phyloP scores from a whole-genome alignment of 495 filamentous ascomycete species.

The Neurospora terricola region DNA sequence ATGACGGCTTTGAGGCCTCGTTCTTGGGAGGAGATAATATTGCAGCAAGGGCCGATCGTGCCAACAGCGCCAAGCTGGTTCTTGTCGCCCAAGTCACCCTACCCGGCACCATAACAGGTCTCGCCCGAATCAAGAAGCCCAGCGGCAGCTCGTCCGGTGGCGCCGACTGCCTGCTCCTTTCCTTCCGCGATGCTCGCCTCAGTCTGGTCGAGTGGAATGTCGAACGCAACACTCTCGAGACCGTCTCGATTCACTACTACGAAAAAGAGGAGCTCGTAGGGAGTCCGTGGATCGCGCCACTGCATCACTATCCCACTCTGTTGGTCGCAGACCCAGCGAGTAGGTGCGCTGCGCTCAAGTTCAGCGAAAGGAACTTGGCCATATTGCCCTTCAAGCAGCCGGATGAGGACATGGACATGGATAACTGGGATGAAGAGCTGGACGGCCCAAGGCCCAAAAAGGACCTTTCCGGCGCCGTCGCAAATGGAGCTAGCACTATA shows the following conservation, averaged over 20 bases:
- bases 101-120: conserved; percentile 70
- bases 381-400: conserved; percentile 88
- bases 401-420: conserved; percentile 81
- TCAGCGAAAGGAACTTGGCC: conserved; percentile 77
- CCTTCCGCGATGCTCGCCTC: conserved; percentile 83
- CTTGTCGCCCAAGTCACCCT: conserved; percentile 75
- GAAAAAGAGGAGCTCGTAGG: conserved; percentile 79
- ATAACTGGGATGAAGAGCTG: conserved; percentile 74
- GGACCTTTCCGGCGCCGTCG: conserved; percentile 30
- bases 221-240: conserved; percentile 62
- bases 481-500: conserved; percentile 45
- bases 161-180: conserved; percentile 64
- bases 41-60: conserved; percentile 44
- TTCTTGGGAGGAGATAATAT: conserved; percentile 48
- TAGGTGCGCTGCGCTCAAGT: conserved; percentile 86
- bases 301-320: conserved; percentile 61
- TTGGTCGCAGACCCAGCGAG: conserved; percentile 85
- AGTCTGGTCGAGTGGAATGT: conserved; percentile 93
- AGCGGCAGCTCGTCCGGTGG: conserved; percentile 61
- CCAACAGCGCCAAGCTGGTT: conserved; percentile 63
- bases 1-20: conserved; percentile 50
- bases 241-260: conserved; percentile 94
- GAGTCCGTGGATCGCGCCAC: conserved; percentile 62
- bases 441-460: conserved; percentile 47
- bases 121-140: conserved; percentile 62